Evolutionary conservation across 2,329 filamentous ascomycete genomes (phyloP).

Genomic region (Westerdykella ornata): DNA sequence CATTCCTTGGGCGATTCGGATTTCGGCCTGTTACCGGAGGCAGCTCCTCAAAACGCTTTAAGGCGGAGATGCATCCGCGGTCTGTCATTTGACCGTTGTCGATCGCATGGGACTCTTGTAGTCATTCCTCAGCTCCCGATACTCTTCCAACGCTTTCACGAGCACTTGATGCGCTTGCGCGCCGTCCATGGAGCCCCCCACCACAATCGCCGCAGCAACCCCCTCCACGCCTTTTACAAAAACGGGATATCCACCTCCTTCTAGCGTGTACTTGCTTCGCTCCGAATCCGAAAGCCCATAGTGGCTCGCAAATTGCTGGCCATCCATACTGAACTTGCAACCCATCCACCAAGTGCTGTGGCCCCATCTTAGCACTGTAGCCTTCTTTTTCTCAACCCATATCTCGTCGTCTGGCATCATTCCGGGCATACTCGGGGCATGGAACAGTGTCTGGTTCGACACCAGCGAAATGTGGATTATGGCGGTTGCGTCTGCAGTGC

Average conservation of each 20-base stretch:
- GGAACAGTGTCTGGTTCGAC: conserved; percentile 61
- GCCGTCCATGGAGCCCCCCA: conserved; percentile 64
- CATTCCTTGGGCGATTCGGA: conserved; percentile 27
- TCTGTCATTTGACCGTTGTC: conserved; percentile 28
- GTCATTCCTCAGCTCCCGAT: conserved; percentile 35
- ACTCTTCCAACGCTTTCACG: conserved; percentile 59
- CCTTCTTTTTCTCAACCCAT: conserved; percentile 59
- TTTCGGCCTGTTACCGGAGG: conserved; percentile 17
- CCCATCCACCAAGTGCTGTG: conserved; percentile 64
- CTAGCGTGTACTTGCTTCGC: conserved; percentile 61
- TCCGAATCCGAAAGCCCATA: conserved; percentile 52
- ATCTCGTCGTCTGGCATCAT: conserved; percentile 63
- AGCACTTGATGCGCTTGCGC: conserved; percentile 72
- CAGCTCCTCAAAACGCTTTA: conserved; percentile 1
- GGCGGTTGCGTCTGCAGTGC: conserved; percentile 48
- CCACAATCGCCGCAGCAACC: conserved; percentile 65
- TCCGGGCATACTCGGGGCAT: conserved; percentile 59
- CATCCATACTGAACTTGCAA: conserved; percentile 52
- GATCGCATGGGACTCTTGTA: conserved; percentile 31
- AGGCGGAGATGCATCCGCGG: conserved; percentile 2
- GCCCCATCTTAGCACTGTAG: conserved; percentile 65
- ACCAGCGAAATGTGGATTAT: conserved; percentile 61
- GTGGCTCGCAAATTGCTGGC: conserved; percentile 58
- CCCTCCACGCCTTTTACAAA: conserved; percentile 68
- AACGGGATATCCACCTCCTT: conserved; percentile 70